These are phyloP conservation scores for Pythium sp. DNA, from an alignment of 352 stramenopile genomes.

Conservation along the genomic window DNA sequence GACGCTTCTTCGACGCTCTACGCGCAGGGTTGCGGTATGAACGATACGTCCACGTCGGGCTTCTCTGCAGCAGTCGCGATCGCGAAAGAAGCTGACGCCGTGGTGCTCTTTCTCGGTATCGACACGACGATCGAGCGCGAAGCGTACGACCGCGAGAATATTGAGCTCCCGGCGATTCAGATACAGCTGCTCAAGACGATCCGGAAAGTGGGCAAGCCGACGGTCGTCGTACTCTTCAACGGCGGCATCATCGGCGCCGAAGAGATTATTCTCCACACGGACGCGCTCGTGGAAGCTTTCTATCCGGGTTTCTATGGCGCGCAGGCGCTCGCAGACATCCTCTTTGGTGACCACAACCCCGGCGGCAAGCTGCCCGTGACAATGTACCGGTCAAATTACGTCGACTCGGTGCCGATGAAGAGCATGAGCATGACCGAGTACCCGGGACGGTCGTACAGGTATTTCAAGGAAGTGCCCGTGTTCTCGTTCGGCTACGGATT, in stretches of 20 bases:
- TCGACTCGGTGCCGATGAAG: constrained; percentile 73
- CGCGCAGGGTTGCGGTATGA: constrained; percentile 52
- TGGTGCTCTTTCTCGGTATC: constrained; percentile 83
- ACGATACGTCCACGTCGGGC: constrained; percentile 51
- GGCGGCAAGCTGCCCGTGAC: constrained; percentile 84
- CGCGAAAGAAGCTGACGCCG: constrained; percentile 38
- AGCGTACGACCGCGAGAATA: constrained; percentile 64
- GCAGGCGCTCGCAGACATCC: constrained; percentile 71
- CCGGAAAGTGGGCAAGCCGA: constrained; percentile 49
- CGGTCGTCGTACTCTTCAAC: constrained; percentile 87
- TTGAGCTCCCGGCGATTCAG: constrained; percentile 72
- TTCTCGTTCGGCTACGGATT: constrained; percentile 90
- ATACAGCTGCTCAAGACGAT: constrained; percentile 71
- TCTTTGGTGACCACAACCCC: constrained; percentile 83
- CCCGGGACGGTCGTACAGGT: constrained; percentile 89
- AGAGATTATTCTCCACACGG: constrained; percentile 61
- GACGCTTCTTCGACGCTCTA: constrained; percentile 23
- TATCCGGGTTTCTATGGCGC: constrained; percentile 84
- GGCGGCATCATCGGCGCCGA: constrained; percentile 80
- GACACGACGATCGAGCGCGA: constrained; percentile 81
- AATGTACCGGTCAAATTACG: constrained; percentile 82
- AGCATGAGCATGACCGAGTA: constrained; percentile 90
- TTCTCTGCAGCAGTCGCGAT: constrained; percentile 51
- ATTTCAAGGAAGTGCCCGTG: constrained; percentile 87
- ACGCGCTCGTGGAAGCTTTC: constrained; percentile 74